Base-by-base conservation (phyloP, 1,284 basidiomycete genomes). In the Ceratobasidium sp. region DNA sequence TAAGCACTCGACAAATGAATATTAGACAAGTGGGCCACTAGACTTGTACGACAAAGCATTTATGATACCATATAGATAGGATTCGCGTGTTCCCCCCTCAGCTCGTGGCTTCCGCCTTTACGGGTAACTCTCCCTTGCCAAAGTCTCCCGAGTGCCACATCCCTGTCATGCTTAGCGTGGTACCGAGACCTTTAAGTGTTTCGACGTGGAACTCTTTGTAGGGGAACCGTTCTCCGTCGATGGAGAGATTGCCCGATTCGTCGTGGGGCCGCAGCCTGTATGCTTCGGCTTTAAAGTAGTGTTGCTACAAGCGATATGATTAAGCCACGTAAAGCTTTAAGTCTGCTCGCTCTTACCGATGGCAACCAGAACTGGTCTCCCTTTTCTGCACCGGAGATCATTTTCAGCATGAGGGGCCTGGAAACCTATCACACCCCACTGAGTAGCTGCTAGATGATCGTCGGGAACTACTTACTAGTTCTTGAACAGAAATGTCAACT, bases 201-300 rank as follows among this genome's bases (percentile, higher is more conserved):
- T 98, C 94, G 5, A 98, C 92, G 80, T 95, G 90, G 83, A 92
- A 96, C 76, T 91, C 89, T 80, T 91, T 88, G 80, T 94, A 95
- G 0, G 92, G 91, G 81, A 91, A 93, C 17, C 85, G 83, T 84
- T 99, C 97, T 19, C 97, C 97, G 81, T 99, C 97, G 76, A 95
- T 86, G 8, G 90, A 86, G 70, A 95, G 83, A 79, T 85, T 84
- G 25, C 84, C 82, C 6, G 84, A 75, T 2, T 84, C 25, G 9
- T 51, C 82, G 44, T 91, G 85, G 13, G 94, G 92, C 80, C 91
- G 92, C 37, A 93, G 87, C 34, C 91, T 89, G 82, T 93, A 95
- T 1, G 93, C 93, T 61, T 89, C 84, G 44, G 90, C 92, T 83
- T 96, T 95, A 83, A 90, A 89, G 83, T 96, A 97, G 78, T 89